Percentiles rank a stretch among this genome's conserved stretches.
These are phyloP conservation scores for Phaffomyces antillensis DNA, from an alignment of 805 yeast genomes.

Conservation along the genomic window DNA sequence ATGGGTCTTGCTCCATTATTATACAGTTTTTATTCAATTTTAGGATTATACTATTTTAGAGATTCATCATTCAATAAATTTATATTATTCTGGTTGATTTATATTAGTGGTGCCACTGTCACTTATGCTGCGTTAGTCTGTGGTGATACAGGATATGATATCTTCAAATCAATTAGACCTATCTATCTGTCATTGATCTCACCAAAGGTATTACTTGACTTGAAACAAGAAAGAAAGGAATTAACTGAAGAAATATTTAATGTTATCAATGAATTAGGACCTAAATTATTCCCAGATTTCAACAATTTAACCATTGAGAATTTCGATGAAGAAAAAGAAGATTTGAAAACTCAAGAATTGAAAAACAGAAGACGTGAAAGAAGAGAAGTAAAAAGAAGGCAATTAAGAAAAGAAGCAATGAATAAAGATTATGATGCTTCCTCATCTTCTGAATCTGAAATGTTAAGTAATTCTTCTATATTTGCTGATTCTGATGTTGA, in stretches of 20 bases:
- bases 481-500: conserved; percentile 34
- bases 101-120: conserved; percentile 59
- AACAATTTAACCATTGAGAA: conserved; percentile 32
- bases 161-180: conserved; percentile 77
- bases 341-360: conserved; percentile 29
- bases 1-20: conserved; percentile 85
- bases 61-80: conserved; percentile 26
- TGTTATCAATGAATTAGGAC: conserved; percentile 73
- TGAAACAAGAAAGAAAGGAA: conserved; percentile 54
- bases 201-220: conserved; percentile 47
- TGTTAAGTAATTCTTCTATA: conserved; percentile 32
- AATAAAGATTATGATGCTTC: conserved; percentile 1
- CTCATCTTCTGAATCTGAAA: conserved; percentile 34
- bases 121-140: conserved; percentile 87
- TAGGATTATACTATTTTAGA: conserved; percentile 38
- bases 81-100: conserved; percentile 33
- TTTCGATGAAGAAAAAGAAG: conserved; percentile 27
- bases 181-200: conserved; percentile 58
- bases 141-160: conserved; percentile 92
- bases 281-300: conserved; percentile 81
- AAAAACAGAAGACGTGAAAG: conserved; percentile 30
- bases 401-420: conserved; percentile 2
- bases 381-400: conserved; percentile 16
- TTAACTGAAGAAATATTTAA: conserved; percentile 72
- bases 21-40: conserved; percentile 69